phyloP scores from a whole-genome alignment of 257 asterid species.

The Rehmannia glutinosa region DNA sequence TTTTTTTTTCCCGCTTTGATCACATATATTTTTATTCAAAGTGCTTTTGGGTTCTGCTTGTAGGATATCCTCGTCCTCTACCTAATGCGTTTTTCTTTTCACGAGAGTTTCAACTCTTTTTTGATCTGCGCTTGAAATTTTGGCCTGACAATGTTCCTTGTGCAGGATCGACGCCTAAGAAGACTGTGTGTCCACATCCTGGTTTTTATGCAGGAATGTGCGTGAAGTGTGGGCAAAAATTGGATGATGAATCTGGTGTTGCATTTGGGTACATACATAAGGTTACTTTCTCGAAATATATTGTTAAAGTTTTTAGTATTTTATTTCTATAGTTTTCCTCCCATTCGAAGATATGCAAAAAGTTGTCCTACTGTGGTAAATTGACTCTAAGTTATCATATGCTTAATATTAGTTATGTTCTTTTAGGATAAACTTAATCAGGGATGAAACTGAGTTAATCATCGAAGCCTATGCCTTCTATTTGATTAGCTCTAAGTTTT shows the following conservation, averaged over 20 bases:
- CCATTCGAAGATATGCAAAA: neutral
- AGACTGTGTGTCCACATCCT: slow-evolving; percentile 63
- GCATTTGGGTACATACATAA: slow-evolving; percentile 80
- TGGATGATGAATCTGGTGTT: slow-evolving; percentile 76
- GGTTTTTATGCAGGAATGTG: slow-evolving; percentile 88
- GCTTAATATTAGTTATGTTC: neutral
- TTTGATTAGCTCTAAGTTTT: neutral
- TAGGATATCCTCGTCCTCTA: no score
- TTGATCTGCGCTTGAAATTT: no score
- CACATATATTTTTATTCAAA: no score
- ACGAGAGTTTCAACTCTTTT: no score
- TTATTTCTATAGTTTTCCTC: neutral
- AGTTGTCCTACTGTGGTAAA: neutral
- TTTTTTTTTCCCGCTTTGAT: no score
- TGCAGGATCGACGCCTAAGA: slow-evolving; percentile 34
- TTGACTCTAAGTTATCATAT: neutral
- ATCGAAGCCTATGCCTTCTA: neutral
- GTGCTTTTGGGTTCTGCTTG: no score
- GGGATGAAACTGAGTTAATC: neutral
- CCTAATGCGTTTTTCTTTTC: no score
- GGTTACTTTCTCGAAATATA: slow-evolving; percentile 35
- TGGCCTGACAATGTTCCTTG: neutral
- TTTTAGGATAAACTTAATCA: neutral
- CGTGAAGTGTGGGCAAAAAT: slow-evolving; percentile 61
- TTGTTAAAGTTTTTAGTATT: neutral